Percentiles rank a stretch among this genome's conserved stretches.
Conservation (phyloP, 495 filamentous ascomycete genomes). For the Podospora appendiculata region DNA sequence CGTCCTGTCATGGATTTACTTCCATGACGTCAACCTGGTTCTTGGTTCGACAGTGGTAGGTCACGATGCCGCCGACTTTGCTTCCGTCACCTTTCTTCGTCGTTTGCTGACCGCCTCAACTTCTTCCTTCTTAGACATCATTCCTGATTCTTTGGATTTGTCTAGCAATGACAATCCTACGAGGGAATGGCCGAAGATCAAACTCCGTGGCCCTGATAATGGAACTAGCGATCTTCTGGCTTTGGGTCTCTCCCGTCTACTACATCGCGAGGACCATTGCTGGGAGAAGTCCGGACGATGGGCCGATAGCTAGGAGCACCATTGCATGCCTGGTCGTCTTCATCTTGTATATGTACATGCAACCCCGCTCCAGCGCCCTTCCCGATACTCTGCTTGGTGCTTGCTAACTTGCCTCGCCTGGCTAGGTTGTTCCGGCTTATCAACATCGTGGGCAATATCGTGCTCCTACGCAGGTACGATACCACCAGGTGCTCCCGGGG, state of each 20-base stretch:
- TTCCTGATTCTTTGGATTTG: slow-evolving; percentile 24
- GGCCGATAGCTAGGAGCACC: neutral
- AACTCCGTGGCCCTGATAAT: slow-evolving; percentile 13
- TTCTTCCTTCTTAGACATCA: slow-evolving; percentile 3
- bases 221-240: slow-evolving; percentile 20
- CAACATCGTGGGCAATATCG: slow-evolving; percentile 17
- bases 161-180: slow-evolving; percentile 10
- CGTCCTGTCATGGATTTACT: slow-evolving; percentile 19
- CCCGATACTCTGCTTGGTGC: neutral
- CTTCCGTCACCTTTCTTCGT: neutral
- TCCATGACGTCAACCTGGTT: slow-evolving; percentile 8
- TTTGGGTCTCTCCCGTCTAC: slow-evolving; percentile 24
- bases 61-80: neutral
- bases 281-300: neutral
- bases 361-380: neutral
- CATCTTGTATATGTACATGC: slow-evolving; percentile 21
- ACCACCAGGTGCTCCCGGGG: slow-evolving; percentile 8
- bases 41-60: slow-evolving; percentile 23
- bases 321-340: slow-evolving; percentile 14
- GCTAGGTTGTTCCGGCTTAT: slow-evolving; percentile 18
- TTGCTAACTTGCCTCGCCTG: neutral
- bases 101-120: neutral
- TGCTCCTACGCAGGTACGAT: slow-evolving; percentile 14
- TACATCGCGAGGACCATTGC: slow-evolving; percentile 6
- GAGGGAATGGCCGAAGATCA: slow-evolving; percentile 8